Percentiles rank a stretch among this genome's conserved stretches.
Evolutionary conservation across 257 asterid species (phyloP).

Genomic region (Buddleja alternifolia): DNA sequence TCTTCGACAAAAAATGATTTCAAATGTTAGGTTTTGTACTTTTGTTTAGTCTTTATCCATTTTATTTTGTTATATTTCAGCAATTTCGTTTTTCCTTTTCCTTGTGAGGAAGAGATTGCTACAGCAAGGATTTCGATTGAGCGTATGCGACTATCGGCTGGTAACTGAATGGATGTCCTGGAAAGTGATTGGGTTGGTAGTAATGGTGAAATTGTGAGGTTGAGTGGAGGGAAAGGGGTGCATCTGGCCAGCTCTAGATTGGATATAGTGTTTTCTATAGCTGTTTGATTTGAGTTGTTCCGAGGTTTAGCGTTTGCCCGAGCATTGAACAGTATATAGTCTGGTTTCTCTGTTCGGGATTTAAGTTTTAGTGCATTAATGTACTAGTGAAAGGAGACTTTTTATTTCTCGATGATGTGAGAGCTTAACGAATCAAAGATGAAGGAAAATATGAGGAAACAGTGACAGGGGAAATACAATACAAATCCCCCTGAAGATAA

Average conservation of each 20-base stretch:
- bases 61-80: not conserved
- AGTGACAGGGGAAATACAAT: too few species aligned
- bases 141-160: not conserved
- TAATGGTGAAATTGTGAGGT: not conserved
- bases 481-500: too few species aligned
- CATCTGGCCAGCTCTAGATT: too few species aligned
- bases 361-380: constrained; percentile 19
- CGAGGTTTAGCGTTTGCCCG: too few species aligned
- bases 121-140: not conserved
- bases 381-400: constrained; percentile 6
- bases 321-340: not conserved
- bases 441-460: too few species aligned
- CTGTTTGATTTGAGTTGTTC: too few species aligned
- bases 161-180: not conserved
- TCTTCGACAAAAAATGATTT: not conserved
- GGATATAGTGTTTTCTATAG: too few species aligned
- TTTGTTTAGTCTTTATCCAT: not conserved
- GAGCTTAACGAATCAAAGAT: too few species aligned
- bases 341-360: not conserved
- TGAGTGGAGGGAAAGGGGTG: too few species aligned
- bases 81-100: not conserved
- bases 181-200: not conserved
- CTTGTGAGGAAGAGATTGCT: not conserved
- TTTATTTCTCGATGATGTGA: not conserved
- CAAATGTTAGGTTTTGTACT: not conserved